A percentile compares a stretch with the other conserved stretches of the same genome.
phyloP scores from a whole-genome alignment of 2,329 filamentous ascomycete genomes.

The Botrytis tulipae region DNA sequence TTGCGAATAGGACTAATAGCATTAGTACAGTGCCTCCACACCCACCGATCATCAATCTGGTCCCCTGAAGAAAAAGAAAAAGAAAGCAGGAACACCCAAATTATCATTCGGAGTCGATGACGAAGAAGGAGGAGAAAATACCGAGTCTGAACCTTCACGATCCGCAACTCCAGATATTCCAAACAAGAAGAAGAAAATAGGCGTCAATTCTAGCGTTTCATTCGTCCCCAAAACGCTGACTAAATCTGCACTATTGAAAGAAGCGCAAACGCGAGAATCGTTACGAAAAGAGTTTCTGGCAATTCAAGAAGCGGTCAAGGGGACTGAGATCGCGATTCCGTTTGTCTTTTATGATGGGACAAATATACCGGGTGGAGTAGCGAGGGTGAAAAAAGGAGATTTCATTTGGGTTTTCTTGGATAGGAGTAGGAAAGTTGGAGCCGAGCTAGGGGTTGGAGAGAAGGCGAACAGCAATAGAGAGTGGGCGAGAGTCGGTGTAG shows the following conservation, averaged over 20 bases:
- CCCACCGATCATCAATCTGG: constrained; percentile 38
- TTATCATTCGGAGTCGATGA: constrained; percentile 64
- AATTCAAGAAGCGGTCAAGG: constrained; percentile 83
- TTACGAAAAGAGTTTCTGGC: constrained; percentile 76
- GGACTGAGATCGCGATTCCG: constrained; percentile 83
- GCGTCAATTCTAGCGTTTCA: constrained; percentile 59
- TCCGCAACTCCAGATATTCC: constrained; percentile 33
- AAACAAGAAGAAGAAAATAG: constrained; percentile 49
- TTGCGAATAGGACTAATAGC: constrained; percentile 31
- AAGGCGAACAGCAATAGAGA: constrained; percentile 63
- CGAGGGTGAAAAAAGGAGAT: constrained; percentile 90
- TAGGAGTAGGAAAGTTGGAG: constrained; percentile 84
- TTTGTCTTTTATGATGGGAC: constrained; percentile 98
- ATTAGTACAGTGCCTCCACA: constrained; percentile 43
- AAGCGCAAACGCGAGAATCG: constrained; percentile 72
- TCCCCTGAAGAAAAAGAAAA: constrained; percentile 45
- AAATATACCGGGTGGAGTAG: constrained; percentile 79
- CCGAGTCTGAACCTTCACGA: constrained; percentile 39
- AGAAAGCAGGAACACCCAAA: constrained; percentile 48
- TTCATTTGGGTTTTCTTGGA: constrained; percentile 91
- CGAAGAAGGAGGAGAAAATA: constrained; percentile 41
- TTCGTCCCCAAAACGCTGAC: constrained; percentile 72
- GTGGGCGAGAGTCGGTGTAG: constrained; percentile 91
- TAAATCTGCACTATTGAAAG: constrained; percentile 72
- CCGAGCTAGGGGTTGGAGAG: constrained; percentile 72